phyloP scores from a whole-genome alignment of 805 yeast species.

The Jamesozyma piceae region DNA sequence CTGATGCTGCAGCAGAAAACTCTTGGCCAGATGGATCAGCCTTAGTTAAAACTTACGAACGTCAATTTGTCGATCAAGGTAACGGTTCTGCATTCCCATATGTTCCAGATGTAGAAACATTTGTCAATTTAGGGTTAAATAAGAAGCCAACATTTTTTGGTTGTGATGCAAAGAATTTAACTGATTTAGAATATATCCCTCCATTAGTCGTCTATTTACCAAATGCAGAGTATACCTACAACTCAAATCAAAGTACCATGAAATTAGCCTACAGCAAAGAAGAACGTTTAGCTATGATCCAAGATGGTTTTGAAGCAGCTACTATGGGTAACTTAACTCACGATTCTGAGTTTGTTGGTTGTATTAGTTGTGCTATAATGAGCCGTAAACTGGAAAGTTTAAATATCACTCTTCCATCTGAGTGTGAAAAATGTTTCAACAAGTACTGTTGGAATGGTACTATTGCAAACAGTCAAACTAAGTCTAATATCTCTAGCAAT shows the following conservation, averaged over 20 bases:
- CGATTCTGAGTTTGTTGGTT: conserved; percentile 59
- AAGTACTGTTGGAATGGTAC: conserved; percentile 71
- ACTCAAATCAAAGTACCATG: conserved; percentile 62
- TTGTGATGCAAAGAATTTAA: conserved; percentile 57
- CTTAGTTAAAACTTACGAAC: conserved; percentile 42
- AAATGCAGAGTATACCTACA: conserved; percentile 54
- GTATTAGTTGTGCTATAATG: conserved; percentile 76
- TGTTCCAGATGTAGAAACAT: conserved; percentile 62
- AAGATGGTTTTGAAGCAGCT: conserved; percentile 68
- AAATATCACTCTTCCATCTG: conserved; percentile 50
- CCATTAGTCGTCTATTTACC: conserved; percentile 72
- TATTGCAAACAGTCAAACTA: neutral
- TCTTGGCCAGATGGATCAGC: conserved; percentile 64
- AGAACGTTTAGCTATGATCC: conserved; percentile 50
- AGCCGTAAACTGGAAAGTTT: conserved; percentile 68
- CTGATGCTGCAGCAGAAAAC: conserved; percentile 48
- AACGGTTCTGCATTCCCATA: conserved; percentile 63
- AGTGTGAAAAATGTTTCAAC: conserved; percentile 62
- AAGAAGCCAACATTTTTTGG: conserved; percentile 75
- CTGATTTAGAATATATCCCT: conserved; percentile 47
- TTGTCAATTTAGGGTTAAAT: conserved; percentile 50
- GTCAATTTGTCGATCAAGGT: conserved; percentile 50
- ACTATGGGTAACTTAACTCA: conserved; percentile 57
- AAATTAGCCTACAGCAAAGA: conserved; percentile 50
- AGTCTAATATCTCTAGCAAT: neutral